These are phyloP conservation scores for Verticillium nubilum DNA, from an alignment of 2,329 filamentous ascomycete genomes.

Conservation along the genomic window DNA sequence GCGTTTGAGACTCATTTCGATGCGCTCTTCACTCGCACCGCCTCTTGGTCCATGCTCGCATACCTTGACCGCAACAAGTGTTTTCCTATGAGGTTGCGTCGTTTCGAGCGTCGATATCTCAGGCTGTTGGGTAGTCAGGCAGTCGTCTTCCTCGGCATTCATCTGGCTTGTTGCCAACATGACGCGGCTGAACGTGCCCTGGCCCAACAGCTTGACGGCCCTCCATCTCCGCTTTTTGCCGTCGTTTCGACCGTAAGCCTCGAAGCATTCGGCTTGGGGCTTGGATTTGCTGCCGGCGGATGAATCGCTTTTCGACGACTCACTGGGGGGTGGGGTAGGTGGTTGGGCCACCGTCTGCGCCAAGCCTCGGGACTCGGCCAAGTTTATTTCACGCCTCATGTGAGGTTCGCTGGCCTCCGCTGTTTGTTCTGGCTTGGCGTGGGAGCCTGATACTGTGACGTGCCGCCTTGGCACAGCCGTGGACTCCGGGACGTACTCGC, in stretches of 20 bases:
- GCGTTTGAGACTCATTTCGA: constrained; percentile 89
- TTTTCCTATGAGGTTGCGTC: constrained; percentile 53
- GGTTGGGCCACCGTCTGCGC: constrained; percentile 53
- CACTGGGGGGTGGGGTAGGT: constrained; percentile 79
- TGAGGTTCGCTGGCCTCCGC: constrained; percentile 35
- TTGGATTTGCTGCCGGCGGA: constrained; percentile 35
- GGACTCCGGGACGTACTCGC: constrained; percentile 77
- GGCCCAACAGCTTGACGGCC: constrained; percentile 73
- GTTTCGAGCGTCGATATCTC: constrained; percentile 29
- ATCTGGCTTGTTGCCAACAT: constrained; percentile 82
- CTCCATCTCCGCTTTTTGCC: constrained; percentile 72
- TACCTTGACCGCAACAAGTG: constrained; percentile 89
- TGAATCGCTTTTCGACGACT: constrained; percentile 49
- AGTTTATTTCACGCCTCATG: constrained; percentile 70
- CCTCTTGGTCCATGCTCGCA: constrained; percentile 93
- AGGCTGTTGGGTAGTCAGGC: constrained; percentile 28
- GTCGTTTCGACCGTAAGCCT: constrained; percentile 61
- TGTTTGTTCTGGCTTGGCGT: constrained; percentile 33
- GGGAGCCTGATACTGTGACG: constrained; percentile 65
- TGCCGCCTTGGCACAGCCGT: constrained; percentile 65
- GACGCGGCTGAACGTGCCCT: constrained; percentile 94
- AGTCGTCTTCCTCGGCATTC: constrained; percentile 40
- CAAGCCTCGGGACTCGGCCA: constrained; percentile 74
- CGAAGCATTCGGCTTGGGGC: constrained; percentile 56
- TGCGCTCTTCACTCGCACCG: constrained; percentile 84